Percentiles rank a stretch among this genome's conserved stretches.
phyloP scores from a whole-genome alignment of 2,329 filamentous ascomycete species.

The Fusarium sp. region DNA sequence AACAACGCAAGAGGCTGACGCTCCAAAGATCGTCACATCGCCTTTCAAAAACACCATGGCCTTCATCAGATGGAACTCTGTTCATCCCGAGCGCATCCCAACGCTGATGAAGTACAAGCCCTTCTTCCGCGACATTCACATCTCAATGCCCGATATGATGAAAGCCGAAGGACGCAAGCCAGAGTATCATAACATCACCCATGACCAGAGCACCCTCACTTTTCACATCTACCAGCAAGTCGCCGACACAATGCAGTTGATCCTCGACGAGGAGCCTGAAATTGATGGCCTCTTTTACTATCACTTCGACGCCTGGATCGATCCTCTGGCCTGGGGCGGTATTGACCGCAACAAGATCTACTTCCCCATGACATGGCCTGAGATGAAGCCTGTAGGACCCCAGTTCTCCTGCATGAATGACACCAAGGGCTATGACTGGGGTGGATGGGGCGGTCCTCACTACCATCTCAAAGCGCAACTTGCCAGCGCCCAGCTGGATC shows the following conservation, averaged over 20 bases:
- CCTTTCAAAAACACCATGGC: background rate
- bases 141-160: background rate
- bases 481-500: background rate
- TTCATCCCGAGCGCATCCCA: background rate
- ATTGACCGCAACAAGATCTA: background rate
- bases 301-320: background rate
- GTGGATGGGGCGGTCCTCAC: background rate
- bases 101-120: background rate
- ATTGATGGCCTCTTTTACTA: background rate
- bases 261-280: background rate
- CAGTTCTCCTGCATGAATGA: background rate
- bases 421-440: background rate
- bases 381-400: background rate
- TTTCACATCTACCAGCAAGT: background rate
- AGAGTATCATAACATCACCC: background rate
- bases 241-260: background rate
- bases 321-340: background rate
- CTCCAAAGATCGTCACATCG: background rate
- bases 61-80: background rate
- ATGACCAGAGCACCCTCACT: background rate
- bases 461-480: background rate
- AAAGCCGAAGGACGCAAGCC: background rate
- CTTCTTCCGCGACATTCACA: background rate
- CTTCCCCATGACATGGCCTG: background rate
- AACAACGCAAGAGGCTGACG: background rate